A percentile compares a stretch with the other conserved stretches of the same genome.
These are phyloP conservation scores for Cenchrus fungigraminus DNA, from an alignment of 176 grass and related monocot species.

Conservation along the genomic window DNA sequence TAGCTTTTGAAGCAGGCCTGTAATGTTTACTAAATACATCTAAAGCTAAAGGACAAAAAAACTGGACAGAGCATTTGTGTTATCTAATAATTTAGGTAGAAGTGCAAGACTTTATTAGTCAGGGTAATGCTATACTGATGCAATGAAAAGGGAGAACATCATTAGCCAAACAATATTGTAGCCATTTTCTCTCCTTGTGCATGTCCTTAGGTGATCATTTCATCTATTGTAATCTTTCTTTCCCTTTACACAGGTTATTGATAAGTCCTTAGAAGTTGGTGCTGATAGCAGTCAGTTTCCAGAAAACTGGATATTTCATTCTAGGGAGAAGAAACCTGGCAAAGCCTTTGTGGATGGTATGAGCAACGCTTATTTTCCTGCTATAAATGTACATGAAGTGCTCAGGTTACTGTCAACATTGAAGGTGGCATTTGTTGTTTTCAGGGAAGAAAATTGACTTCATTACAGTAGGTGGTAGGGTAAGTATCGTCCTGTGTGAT, in stretches of 20 bases:
- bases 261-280: constrained; percentile 54
- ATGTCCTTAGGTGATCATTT: neutral
- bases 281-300: constrained; percentile 52
- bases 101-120: neutral
- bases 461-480: constrained; percentile 44
- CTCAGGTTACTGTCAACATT: neutral
- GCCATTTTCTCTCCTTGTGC: neutral
- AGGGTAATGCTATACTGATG: neutral
- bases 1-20: too few relatives aligned
- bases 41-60: neutral
- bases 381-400: too few relatives aligned
- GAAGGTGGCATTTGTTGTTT: constrained; percentile 25
- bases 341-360: constrained; percentile 59
- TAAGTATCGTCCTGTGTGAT: constrained; percentile 8
- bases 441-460: constrained; percentile 50
- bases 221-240: constrained; percentile 1
- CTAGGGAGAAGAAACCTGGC: constrained; percentile 59
- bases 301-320: constrained; percentile 56
- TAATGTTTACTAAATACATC: neutral
- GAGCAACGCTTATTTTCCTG: neutral
- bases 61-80: neutral
- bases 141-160: neutral
- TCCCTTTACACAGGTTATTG: constrained; percentile 49
- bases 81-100: neutral
- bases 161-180: neutral